Conservation (phyloP, 2,329 filamentous ascomycete genomes). For the Fusarium nodosum region DNA sequence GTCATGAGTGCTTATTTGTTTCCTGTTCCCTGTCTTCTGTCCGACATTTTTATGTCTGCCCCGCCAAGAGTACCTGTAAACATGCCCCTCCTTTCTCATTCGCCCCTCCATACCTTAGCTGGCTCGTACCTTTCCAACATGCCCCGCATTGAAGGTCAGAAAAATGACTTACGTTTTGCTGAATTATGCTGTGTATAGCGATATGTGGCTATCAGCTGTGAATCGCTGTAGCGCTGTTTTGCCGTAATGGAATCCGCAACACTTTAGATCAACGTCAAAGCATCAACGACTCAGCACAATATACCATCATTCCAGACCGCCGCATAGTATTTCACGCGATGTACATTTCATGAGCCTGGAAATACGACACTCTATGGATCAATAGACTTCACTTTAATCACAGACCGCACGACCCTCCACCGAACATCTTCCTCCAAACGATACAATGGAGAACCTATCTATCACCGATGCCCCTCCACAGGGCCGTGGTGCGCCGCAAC, state of each 20-base stretch:
- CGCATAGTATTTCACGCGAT: conserved; percentile 37
- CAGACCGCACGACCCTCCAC: conserved; percentile 14
- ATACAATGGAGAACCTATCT: conserved; percentile 67
- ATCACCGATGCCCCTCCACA: conserved; percentile 64
- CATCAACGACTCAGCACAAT: conserved; percentile 44
- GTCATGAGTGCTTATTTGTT: conserved; percentile 42
- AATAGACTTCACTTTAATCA: conserved; percentile 28
- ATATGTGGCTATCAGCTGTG: conserved; percentile 32
- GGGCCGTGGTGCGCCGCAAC: conserved; percentile 60
- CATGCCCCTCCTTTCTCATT: conserved; percentile 46
- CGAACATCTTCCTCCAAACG: conserved; percentile 34
- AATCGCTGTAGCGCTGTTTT: conserved; percentile 43
- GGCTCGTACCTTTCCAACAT: conserved; percentile 27
- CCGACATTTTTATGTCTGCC: conserved; percentile 39
- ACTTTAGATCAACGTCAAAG: conserved; percentile 43
- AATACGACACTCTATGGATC: conserved; percentile 42
- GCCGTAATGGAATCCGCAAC: conserved; percentile 42
- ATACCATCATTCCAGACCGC: conserved; percentile 32
- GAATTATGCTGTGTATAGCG: conserved; percentile 21
- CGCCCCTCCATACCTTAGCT: conserved; percentile 37
- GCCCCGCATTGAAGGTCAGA: conserved; percentile 42
- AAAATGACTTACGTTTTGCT: conserved; percentile 23
- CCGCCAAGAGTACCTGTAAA: conserved; percentile 39
- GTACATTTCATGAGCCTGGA: conserved; percentile 44
- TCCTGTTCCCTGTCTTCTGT: conserved; percentile 16